Base-by-base conservation (phyloP, 2,329 filamentous ascomycete genomes). In the Talaromyces sp. region DNA sequence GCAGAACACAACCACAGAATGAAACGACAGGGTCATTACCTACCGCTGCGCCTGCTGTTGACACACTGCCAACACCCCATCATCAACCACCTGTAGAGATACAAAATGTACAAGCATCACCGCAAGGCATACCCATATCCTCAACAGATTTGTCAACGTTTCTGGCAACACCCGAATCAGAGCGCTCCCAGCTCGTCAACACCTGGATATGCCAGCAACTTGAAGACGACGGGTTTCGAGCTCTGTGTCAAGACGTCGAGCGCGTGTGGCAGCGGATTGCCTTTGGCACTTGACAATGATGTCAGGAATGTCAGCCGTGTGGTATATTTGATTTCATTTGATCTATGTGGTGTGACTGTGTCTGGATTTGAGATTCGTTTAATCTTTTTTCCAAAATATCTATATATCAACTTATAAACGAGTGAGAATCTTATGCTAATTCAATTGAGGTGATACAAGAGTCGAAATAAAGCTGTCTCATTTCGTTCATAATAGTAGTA, bases 171-270 rank as follows among this genome's bases (percentile, higher is more conserved):
- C 70, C 74, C 0, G 69, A 66, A 1, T 38, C 65, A 3, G 72
- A 77, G 57, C 70, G 75, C 17, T 66, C 68, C 11, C 66, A 65
- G 1, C 63, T 70, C 10, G 63, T 79, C 10, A 72, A 75, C 60
- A 70, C 70, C 41, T 79, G 76, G 72, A 70, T 80, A 51, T 78
- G 76, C 54, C 63, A 70, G 14, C 68, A 76, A 57, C 66, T 79
- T 1, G 72, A 79, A 31, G 72, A 77, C 27, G 74, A 77, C 26
- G 65, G 59, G 3, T 80, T 80, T 57, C 62, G 74, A 27, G 62
- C 66, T 27, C 65, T 80, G 12, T 77, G 75, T 58, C 67, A 75
- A 64, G 74, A 75, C 63, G 65, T 79, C 5, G 74, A 78, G 56
- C 68, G 69, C 1, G 67, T 74, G 19, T 79, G 76, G 76, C 67